phyloP scores from a whole-genome alignment of 2,329 filamentous ascomycete species.

The Fusarium duplospermum region DNA sequence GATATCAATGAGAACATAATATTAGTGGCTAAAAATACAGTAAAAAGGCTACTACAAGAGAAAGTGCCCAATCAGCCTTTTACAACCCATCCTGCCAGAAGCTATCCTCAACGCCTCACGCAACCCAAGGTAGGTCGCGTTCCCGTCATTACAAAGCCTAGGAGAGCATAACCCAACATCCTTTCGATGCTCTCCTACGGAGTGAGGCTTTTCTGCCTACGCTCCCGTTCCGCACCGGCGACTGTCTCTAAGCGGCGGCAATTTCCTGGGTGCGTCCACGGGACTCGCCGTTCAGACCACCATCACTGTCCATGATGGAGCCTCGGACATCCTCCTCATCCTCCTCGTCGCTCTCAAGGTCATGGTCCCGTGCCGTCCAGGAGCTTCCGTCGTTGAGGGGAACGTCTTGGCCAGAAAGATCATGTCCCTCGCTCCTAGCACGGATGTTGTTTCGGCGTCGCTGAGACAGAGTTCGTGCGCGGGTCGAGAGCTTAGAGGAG shows the following conservation, averaged over 20 bases:
- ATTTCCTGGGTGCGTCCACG: slow-evolving; percentile 67
- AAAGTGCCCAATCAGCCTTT: slow-evolving; percentile 42
- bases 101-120: slow-evolving; percentile 45
- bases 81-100: slow-evolving; percentile 33
- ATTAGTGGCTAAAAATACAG: slow-evolving; percentile 46
- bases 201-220: slow-evolving; percentile 6
- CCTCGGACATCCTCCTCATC: slow-evolving; percentile 66
- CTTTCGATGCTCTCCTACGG: background rate
- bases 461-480: slow-evolving; percentile 88
- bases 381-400: slow-evolving; percentile 83
- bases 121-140: slow-evolving; percentile 32
- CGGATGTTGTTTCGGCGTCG: slow-evolving; percentile 80
- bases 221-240: slow-evolving; percentile 9
- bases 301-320: slow-evolving; percentile 64
- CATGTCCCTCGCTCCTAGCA: slow-evolving; percentile 78
- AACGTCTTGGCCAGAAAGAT: slow-evolving; percentile 85
- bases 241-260: slow-evolving; percentile 55
- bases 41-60: slow-evolving; percentile 39
- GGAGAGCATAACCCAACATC: slow-evolving; percentile 9
- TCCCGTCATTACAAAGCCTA: slow-evolving; percentile 27
- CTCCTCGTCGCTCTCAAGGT: slow-evolving; percentile 73
- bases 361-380: slow-evolving; percentile 81
- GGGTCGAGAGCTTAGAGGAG: slow-evolving; percentile 85
- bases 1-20: slow-evolving; percentile 26
- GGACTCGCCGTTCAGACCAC: slow-evolving; percentile 65